Base-by-base conservation (phyloP, 306 rosid genomes). In the Luffa acutangula region DNA sequence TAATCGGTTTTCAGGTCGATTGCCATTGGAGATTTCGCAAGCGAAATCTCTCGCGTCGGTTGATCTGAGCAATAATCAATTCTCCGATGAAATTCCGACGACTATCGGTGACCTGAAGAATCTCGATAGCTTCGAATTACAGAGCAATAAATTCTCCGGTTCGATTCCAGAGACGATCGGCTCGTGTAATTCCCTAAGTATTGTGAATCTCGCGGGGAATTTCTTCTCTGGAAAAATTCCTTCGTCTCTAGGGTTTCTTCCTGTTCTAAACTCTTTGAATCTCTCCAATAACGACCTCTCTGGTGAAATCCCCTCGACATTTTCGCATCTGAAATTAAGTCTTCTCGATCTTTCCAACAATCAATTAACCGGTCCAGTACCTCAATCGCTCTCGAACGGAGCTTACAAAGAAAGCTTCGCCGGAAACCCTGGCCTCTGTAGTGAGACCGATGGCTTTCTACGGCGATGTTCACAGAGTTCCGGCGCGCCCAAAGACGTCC, bases 371-470 rank as follows among this genome's bases (percentile, higher is more conserved):
- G 99, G 99, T 72, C 33, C 77, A 3, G 81, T 95, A 12, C 99
- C 99, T 4, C 79, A 76, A 37, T 80, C 89, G 59, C 84, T 95
- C 9, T 85, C 85, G 0, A 80, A 89, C 3, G 87, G 81, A 74
- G 99, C 97, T 42, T 95, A 95, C 84, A 91, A 93, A 7, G 90
- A 93, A 10, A 91, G 99, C 85, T 90, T 95, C n/a, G 45, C 83
- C 0, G 96, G 92, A 20, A 95, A 95, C 82, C 80, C 92, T 0
- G 85, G 86, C 17, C 91, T 95, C 31, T 95, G 99, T 85, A 89
- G 90, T 37, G 18, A 78, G 0, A 77, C 64, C 17, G 83, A 87
- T 1, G 75, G 60, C 77, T 45, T 87, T 1, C 87, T 92, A 81
- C 81, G 46, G 2, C 88, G 84, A 31, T 95, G 99, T 79, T 78